Evolutionary conservation across 495 filamentous ascomycete genomes (phyloP).

Genomic region (Podospora bellae-mahoneyi): DNA sequence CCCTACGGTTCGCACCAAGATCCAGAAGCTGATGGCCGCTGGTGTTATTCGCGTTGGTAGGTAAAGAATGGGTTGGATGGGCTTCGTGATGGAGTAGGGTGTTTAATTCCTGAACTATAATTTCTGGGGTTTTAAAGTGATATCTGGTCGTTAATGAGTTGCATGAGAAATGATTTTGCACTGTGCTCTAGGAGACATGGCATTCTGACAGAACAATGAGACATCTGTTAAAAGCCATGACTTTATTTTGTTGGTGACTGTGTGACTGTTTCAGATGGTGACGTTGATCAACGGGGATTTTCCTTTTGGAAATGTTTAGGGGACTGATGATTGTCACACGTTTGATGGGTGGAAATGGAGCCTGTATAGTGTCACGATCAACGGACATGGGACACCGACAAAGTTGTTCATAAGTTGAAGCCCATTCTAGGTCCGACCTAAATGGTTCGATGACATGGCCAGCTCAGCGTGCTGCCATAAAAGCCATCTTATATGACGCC

Average conservation of each 20-base stretch:
- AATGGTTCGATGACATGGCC: no score
- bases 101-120: neutral
- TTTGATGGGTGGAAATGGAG: neutral
- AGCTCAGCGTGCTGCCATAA: no score
- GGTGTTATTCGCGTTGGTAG: conserved; percentile 83
- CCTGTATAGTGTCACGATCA: neutral
- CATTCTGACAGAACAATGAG: neutral
- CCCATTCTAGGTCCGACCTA: no score
- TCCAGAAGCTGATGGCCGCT: conserved; percentile 87
- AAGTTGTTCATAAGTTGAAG: no score
- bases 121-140: conserved; percentile 6
- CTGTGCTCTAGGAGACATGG: conserved; percentile 3
- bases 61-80: conserved; percentile 27
- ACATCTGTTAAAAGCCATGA: neutral
- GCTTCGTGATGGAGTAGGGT: neutral
- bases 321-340: neutral
- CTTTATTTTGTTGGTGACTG: neutral
- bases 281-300: neutral
- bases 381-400: neutral
- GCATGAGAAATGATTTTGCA: conserved; percentile 19
- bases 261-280: neutral
- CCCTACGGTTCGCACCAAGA: conserved; percentile 72
- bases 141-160: conserved; percentile 20
- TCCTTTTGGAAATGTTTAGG: neutral
- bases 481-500: no score